Evolutionary conservation across 768 basidiomycete species (phyloP).

Genomic region (Lentinula lateritia): DNA sequence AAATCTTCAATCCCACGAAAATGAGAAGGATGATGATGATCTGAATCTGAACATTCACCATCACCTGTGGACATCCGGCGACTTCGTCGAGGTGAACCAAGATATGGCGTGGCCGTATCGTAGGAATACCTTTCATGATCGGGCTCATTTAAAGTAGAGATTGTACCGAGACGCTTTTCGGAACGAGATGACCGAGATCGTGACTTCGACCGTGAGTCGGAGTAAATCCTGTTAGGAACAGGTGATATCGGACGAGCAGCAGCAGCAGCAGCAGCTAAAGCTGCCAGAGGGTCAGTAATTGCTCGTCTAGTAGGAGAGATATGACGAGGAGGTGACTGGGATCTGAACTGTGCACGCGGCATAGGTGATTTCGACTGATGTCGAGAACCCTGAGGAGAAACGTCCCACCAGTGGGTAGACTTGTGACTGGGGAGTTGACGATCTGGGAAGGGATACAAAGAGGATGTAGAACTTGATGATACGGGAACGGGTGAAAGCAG

Average conservation of each 20-base stretch:
- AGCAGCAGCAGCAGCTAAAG: constrained; percentile 1
- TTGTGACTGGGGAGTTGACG: background rate
- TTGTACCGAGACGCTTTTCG: background rate
- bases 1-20: background rate
- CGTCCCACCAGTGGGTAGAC: background rate
- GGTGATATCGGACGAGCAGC: constrained; percentile 2
- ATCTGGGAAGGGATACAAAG: background rate
- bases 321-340: background rate
- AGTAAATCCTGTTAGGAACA: background rate
- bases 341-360: background rate
- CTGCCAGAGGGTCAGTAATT: background rate
- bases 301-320: background rate
- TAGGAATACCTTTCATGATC: background rate
- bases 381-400: background rate
- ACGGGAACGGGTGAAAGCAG: background rate
- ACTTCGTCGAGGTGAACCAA: background rate
- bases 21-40: background rate
- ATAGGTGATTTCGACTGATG: background rate
- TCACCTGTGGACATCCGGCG: background rate
- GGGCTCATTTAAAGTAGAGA: background rate
- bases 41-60: background rate
- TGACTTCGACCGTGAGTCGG: background rate
- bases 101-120: background rate
- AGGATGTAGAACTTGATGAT: background rate
- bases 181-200: background rate